Evolutionary conservation across 2,329 filamentous ascomycete genomes (phyloP).

Genomic region (Lomentospora prolificans): DNA sequence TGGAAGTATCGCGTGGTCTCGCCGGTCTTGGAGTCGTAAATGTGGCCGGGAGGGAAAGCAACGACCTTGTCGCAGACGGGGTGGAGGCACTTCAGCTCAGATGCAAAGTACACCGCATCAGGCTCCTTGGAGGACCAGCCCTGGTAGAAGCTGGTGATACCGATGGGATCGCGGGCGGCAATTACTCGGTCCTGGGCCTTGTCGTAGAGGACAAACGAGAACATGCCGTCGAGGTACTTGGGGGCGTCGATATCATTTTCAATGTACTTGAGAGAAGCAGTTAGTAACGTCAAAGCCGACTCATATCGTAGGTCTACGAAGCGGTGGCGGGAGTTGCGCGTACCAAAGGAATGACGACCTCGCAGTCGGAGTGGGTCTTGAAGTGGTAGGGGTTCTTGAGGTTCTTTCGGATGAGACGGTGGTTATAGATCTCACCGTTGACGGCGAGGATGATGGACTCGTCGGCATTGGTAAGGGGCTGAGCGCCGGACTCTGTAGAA

Average conservation of each 20-base stretch:
- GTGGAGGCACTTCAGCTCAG: conserved; percentile 88
- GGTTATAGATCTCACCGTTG: conserved; percentile 99
- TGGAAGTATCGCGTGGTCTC: conserved; percentile 80
- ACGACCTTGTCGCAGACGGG: conserved; percentile 93
- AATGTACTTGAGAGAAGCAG: conserved; percentile 55
- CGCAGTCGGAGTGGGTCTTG: conserved; percentile 97
- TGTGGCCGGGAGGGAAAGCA: conserved; percentile 86
- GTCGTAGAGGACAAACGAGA: conserved; percentile 97
- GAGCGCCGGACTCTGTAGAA: conserved; percentile 73
- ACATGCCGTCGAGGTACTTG: conserved; percentile 96
- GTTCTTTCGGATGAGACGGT: conserved; percentile 82
- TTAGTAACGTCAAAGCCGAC: neutral
- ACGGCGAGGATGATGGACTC: conserved; percentile 82
- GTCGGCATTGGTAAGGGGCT: conserved; percentile 89
- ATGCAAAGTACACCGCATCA: conserved; percentile 86
- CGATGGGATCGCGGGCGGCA: conserved; percentile 91
- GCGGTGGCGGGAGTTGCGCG: conserved; percentile 26
- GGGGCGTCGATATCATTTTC: conserved; percentile 87
- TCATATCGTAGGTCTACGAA: too few relatives aligned
- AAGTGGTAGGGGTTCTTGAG: conserved; percentile 83
- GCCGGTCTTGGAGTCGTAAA: conserved; percentile 91
- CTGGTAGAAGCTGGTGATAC: conserved; percentile 95
- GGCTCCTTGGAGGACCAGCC: conserved; percentile 79
- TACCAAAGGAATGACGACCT: conserved; percentile 96
- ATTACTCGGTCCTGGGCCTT: conserved; percentile 87